Base-by-base conservation (phyloP, 805 yeast genomes). In the Priceomyces haplophilus region DNA sequence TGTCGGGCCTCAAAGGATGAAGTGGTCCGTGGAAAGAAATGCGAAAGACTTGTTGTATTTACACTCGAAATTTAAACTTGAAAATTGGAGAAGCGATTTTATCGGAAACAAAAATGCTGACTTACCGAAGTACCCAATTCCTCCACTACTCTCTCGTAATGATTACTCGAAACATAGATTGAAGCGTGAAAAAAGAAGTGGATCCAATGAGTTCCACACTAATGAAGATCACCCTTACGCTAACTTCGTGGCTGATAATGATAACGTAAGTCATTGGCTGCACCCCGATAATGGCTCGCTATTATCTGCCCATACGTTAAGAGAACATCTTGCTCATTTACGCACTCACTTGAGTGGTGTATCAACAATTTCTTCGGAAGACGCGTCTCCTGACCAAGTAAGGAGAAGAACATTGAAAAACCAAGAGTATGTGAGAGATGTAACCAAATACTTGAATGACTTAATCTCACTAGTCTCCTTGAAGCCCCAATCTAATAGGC, bases 21-120 rank as follows among this genome's bases (percentile, higher is more conserved):
- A 79, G 52, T 93, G 99, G 99, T 70, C 83, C 1, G 78, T 93
- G 5, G 72, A 79, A 21, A 84, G 83, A 53, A 83, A 80, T 17
- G 78, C 83, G 37, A 79, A 81, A 52, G 96, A 89, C 48, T 69
- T 93, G 34, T 65, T 78, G n/a, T 73, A 72, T 19, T 69, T 91
- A 42, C 95, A 90, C 59, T 77, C 85, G 15, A 75, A 79, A 42
- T 67, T 90, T 48, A 82, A 80, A 55, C 67, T 82, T 7, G 69
- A 76, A 2, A 55, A 53, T 36, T 64, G 65, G 65, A 51, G 56
- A 49, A 51, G 57, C 37, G 60, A 65, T 55, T 57, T 59, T 49
- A 55, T 72, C 13, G 44, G 65, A 6, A 54, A 46, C 36, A 63
- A 62, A 42, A 58, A 59, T 16, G 54, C 72, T 4, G 70, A 67